phyloP scores from a whole-genome alignment of 805 yeast genomes.

The Cephaloascus fragrans region DNA sequence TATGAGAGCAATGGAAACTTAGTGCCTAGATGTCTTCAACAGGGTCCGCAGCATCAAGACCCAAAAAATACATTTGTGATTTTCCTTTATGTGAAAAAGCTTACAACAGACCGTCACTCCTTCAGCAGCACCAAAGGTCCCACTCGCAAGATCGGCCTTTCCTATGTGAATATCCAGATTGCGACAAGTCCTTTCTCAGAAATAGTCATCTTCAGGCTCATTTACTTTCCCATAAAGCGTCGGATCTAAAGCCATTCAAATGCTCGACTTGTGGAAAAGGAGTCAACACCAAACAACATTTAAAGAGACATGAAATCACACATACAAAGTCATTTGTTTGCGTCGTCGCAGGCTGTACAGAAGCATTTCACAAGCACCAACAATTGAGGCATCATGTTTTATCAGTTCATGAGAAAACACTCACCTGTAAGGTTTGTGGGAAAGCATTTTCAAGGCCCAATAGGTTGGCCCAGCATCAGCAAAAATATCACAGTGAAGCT shows the following conservation, averaged over 20 bases:
- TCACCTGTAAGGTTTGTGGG: slow-evolving; percentile 55
- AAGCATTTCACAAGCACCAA: slow-evolving; percentile 65
- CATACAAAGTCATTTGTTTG: slow-evolving; percentile 62
- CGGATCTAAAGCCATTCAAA: slow-evolving; percentile 53
- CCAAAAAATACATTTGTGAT: slow-evolving; percentile 56
- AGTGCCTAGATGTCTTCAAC: not conserved
- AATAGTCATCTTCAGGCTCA: slow-evolving; percentile 80
- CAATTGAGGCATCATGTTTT: slow-evolving; percentile 64
- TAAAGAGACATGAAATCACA: slow-evolving; percentile 72
- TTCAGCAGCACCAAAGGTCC: slow-evolving; percentile 72
- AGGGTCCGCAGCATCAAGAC: slow-evolving; percentile 26
- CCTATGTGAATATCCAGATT: slow-evolving; percentile 42
- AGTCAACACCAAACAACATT: slow-evolving; percentile 69
- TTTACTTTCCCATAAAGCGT: slow-evolving; percentile 44
- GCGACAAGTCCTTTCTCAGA: slow-evolving; percentile 59
- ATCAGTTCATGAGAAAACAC: slow-evolving; percentile 46
- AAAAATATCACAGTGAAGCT: slow-evolving; percentile 50
- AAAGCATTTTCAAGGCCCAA: slow-evolving; percentile 56
- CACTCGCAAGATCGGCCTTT: slow-evolving; percentile 80
- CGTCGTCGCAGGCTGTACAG: slow-evolving; percentile 49
- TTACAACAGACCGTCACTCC: slow-evolving; percentile 70
- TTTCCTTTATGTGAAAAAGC: slow-evolving; percentile 62
- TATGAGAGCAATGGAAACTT: too few species aligned
- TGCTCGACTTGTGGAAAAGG: slow-evolving; percentile 79
- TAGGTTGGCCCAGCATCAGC: slow-evolving; percentile 55